Conservation (phyloP, 2,329 filamentous ascomycete species). For the Grosmannia huntii region DNA sequence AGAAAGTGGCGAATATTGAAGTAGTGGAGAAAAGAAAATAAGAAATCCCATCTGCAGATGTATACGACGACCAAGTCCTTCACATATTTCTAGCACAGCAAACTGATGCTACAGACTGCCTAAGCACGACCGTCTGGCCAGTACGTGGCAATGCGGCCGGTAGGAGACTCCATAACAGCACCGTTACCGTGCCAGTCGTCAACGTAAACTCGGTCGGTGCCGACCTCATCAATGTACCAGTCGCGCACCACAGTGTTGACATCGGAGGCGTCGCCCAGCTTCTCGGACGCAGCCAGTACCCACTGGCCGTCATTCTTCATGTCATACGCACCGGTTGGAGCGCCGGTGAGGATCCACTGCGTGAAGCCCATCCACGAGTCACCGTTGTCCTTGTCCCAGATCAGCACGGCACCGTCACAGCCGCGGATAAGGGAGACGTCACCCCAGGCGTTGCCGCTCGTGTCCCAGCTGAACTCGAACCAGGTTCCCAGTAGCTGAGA, state of each 20-base stretch:
- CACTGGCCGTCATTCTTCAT: conserved; percentile 6
- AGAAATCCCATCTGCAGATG: too few relatives aligned
- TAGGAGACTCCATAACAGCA: conserved; percentile 2
- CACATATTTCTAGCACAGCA: too few relatives aligned
- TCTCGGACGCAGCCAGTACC: conserved; percentile 3
- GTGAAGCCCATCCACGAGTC: conserved; percentile 6
- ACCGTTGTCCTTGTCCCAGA: conserved; percentile 7
- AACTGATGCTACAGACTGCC: too few relatives aligned
- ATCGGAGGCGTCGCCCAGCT: background rate
- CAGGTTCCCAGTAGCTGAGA: conserved; percentile 1
- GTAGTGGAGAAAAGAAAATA: too few relatives aligned
- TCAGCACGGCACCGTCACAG: conserved; percentile 5
- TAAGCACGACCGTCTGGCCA: conserved; percentile 6
- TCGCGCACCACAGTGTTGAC: conserved; percentile 5
- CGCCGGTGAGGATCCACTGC: conserved; percentile 4
- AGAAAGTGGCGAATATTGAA: too few relatives aligned
- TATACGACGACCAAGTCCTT: too few relatives aligned
- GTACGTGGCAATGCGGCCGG: conserved; percentile 5
- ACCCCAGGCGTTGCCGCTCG: conserved; percentile 2
- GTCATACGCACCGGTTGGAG: conserved; percentile 5
- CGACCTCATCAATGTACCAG: conserved; percentile 5
- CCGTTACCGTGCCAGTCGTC: conserved; percentile 5
- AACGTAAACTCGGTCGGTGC: conserved; percentile 2
- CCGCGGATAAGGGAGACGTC: conserved; percentile 8
- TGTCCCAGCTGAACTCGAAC: conserved; percentile 7